Evolutionary conservation across 2,329 filamentous ascomycete species (phyloP).

Genomic region (Talaromyces sp.): DNA sequence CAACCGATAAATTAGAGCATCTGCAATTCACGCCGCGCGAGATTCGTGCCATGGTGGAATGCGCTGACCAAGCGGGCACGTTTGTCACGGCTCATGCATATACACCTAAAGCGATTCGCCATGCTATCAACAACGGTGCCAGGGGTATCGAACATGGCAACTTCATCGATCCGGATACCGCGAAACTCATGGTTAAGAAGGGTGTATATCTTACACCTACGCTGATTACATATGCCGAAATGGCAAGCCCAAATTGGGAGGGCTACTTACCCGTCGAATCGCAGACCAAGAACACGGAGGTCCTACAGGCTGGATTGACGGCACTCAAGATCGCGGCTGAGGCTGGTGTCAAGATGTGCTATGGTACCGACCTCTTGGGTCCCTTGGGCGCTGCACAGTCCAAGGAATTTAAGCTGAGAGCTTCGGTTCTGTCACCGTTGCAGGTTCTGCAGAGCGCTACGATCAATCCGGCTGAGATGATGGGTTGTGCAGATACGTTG

Average conservation of each 20-base stretch:
- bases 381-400: conserved; percentile 50
- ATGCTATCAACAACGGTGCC: conserved; percentile 55
- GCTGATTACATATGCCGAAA: conserved; percentile 51
- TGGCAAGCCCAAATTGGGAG: conserved; percentile 41
- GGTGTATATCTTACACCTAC: conserved; percentile 54
- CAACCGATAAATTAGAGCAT: conserved; percentile 53
- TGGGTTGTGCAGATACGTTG: conserved; percentile 26
- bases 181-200: conserved; percentile 50
- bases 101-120: conserved; percentile 53
- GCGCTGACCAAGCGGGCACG: conserved; percentile 42
- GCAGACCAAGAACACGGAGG: conserved; percentile 51
- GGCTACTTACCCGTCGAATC: conserved; percentile 32
- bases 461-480: conserved; percentile 47
- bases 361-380: conserved; percentile 55
- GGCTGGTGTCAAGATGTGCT: conserved; percentile 56
- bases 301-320: conserved; percentile 47
- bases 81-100: conserved; percentile 60
- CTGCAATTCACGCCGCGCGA: conserved; percentile 58
- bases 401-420: conserved; percentile 49
- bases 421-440: conserved; percentile 40
- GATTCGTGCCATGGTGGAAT: conserved; percentile 54
- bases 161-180: conserved; percentile 44
- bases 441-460: conserved; percentile 53
- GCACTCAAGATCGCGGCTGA: conserved; percentile 50
- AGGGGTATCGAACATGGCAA: conserved; percentile 56